A percentile compares a stretch with the other conserved stretches of the same genome.
Conservation (phyloP, 2,329 filamentous ascomycete species). For the Penicillium concentricum region DNA sequence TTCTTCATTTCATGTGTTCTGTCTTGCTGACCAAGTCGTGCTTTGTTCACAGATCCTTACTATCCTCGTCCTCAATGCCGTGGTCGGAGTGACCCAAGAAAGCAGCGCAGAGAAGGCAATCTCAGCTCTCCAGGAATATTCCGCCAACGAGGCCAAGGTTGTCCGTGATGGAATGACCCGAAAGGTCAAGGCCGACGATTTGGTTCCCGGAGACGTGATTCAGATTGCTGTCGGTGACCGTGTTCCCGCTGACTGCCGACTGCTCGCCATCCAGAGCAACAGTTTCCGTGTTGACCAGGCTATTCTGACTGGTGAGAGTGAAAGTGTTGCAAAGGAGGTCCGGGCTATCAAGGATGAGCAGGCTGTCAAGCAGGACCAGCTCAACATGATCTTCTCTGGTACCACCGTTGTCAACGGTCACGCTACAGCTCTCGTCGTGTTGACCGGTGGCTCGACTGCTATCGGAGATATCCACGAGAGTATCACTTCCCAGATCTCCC, state of each 20-base stretch:
- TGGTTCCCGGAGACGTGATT: constrained; percentile 92
- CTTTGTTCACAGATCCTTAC: constrained; percentile 71
- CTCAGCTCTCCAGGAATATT: constrained; percentile 96
- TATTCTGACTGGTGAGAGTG: constrained; percentile 94
- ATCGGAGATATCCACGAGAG: constrained; percentile 99
- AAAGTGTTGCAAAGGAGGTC: constrained; percentile 88
- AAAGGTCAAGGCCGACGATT: constrained; percentile 89
- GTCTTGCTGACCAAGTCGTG: constrained; percentile 16
- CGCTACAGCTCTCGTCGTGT: constrained; percentile 83
- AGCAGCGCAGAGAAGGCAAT: constrained; percentile 98
- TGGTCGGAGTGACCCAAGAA: constrained; percentile 97
- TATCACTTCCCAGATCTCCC: constrained; percentile 96
- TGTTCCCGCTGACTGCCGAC: constrained; percentile 89
- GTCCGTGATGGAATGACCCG: constrained; percentile 78
- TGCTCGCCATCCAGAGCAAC: constrained; percentile 91
- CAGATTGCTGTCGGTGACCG: constrained; percentile 86
- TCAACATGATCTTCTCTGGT: constrained; percentile 97
- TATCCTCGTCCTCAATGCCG: constrained; percentile 92
- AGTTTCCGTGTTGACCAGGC: constrained; percentile 96
- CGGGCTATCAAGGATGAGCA: constrained; percentile 68
- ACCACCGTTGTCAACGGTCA: constrained; percentile 95
- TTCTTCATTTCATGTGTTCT: neutral
- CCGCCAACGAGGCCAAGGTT: constrained; percentile 94
- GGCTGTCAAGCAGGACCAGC: constrained; percentile 94
- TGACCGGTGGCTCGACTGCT: constrained; percentile 86